Conservation (phyloP, 2,329 filamentous ascomycete genomes). For the Stemphylium vesicarium region DNA sequence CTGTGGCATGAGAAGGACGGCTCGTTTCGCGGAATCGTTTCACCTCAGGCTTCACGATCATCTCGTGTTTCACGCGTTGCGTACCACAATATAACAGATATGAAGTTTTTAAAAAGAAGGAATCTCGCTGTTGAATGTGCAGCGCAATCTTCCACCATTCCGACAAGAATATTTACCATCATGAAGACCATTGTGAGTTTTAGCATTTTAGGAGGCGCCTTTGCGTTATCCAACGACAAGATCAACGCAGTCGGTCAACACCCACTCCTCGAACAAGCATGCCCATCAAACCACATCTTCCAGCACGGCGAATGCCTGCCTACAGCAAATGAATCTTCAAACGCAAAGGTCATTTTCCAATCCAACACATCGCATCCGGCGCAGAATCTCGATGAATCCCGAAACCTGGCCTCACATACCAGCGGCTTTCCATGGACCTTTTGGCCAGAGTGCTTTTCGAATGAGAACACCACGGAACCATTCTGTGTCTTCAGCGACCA, state of each 20-base stretch:
- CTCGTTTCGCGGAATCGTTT: too few relatives aligned
- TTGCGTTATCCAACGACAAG: conserved; percentile 30
- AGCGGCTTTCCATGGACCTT: conserved; percentile 42
- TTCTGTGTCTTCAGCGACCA: conserved; percentile 42
- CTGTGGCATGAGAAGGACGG: too few relatives aligned
- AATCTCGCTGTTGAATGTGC: too few relatives aligned
- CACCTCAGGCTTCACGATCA: too few relatives aligned
- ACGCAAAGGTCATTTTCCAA: conserved; percentile 15
- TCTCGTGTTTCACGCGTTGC: too few relatives aligned
- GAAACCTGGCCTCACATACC: conserved; percentile 22
- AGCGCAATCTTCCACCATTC: too few relatives aligned
- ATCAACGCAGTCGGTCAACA: conserved; percentile 28
- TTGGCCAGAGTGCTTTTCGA: conserved; percentile 42
- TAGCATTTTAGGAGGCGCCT: conserved; percentile 28
- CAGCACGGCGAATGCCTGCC: conserved; percentile 35
- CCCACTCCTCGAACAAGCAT: conserved; percentile 30
- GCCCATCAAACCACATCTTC: conserved; percentile 32
- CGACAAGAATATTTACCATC: too few relatives aligned
- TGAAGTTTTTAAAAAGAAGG: too few relatives aligned
- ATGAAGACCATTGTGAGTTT: too few relatives aligned
- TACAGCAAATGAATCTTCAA: conserved; percentile 8
- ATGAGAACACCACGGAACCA: conserved; percentile 31
- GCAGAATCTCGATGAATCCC: conserved; percentile 29
- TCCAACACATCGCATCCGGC: conserved; percentile 27
- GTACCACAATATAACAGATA: too few relatives aligned